Evolutionary conservation across 164 flowering plant genomes (phyloP).

Genomic region (Houttuynia cordata): DNA sequence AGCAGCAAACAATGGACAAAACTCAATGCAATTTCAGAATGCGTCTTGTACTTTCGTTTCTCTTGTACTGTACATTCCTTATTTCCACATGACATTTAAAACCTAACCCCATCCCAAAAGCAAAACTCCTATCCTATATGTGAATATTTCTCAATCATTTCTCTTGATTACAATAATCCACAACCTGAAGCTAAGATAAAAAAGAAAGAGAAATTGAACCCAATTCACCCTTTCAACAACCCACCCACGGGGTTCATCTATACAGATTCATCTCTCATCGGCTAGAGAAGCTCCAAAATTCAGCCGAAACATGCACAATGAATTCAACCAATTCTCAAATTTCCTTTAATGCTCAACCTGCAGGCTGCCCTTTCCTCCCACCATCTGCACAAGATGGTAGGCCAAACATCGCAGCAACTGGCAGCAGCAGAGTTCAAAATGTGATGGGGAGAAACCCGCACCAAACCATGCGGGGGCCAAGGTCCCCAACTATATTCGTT

Average conservation of each 20-base stretch:
- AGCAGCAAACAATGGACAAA: not conserved
- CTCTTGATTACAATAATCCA: not conserved
- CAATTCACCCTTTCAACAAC: not conserved
- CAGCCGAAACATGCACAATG: conserved; percentile 5
- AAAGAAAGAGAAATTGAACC: conserved; percentile 3
- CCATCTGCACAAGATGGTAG: not conserved
- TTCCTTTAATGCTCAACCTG: not conserved
- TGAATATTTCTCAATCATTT: not conserved
- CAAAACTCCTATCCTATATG: not conserved
- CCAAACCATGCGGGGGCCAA: no score
- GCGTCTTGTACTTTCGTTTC: not conserved
- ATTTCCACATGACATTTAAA: not conserved
- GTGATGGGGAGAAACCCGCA: no score
- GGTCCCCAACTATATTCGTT: no score
- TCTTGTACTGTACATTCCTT: conserved; percentile 7
- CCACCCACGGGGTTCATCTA: not conserved
- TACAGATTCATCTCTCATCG: conserved; percentile 5
- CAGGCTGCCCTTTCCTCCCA: not conserved
- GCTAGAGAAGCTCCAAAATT: conserved; percentile 12
- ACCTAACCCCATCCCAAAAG: conserved; percentile 2
- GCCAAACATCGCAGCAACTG: no score
- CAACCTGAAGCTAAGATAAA: not conserved
- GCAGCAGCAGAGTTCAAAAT: no score
- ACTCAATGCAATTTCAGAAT: not conserved
- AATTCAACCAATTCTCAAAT: no score